A percentile compares a stretch with the other conserved stretches of the same genome.
Conservation (phyloP, 352 stramenopile species). For the Pythium brassicae region DNA sequence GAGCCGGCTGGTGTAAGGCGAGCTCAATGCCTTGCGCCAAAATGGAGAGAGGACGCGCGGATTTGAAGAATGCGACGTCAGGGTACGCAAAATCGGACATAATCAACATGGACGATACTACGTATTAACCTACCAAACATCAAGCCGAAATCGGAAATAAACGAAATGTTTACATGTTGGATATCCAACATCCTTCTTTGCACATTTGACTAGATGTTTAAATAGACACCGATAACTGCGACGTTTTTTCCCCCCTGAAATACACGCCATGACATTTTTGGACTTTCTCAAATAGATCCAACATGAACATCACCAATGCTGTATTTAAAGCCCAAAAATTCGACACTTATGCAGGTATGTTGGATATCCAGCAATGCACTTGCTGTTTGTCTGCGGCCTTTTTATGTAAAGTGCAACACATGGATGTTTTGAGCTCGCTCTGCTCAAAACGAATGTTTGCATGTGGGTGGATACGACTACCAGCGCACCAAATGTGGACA, state of each 20-base stretch:
- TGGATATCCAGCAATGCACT: not conserved
- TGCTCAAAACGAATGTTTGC: no score
- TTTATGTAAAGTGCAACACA: not conserved
- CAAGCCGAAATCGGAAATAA: not conserved
- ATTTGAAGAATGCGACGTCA: no score
- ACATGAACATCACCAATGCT: not conserved
- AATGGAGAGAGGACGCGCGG: no score
- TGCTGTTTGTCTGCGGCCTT: not conserved
- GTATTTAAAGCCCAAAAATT: not conserved
- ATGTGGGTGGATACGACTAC: no score
- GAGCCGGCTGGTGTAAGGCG: no score
- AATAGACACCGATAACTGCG: not conserved
- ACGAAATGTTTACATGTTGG: not conserved
- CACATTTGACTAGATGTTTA: not conserved
- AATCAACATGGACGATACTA: no score
- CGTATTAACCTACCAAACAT: no score
- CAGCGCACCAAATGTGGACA: no score
- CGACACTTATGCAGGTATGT: not conserved
- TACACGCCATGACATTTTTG: not conserved
- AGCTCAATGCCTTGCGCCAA: no score
- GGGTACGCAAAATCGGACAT: no score
- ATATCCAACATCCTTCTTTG: not conserved
- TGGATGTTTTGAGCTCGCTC: no score
- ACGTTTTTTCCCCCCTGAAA: not conserved
- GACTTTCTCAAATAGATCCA: not conserved